Conservation (phyloP, 2,329 filamentous ascomycete species). For the Nemania sp. region DNA sequence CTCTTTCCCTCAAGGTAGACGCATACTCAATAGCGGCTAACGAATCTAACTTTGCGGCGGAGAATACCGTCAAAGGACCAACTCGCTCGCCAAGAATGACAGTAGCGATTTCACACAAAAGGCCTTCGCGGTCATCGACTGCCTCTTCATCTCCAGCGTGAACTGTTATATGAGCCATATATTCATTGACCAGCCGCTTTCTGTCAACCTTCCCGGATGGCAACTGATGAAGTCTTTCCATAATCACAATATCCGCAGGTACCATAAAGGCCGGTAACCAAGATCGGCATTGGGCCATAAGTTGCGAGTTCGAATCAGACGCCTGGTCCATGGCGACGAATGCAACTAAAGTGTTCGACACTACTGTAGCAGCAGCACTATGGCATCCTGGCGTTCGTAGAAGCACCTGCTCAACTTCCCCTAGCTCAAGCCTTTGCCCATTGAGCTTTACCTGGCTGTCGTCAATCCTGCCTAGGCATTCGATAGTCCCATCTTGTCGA, state of each 20-base stretch:
- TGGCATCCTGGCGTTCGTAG: conserved; percentile 72
- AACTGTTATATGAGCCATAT: conserved; percentile 46
- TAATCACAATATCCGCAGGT: conserved; percentile 76
- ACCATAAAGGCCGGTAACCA: conserved; percentile 91
- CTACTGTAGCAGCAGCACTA: conserved; percentile 73
- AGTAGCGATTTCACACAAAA: conserved; percentile 51
- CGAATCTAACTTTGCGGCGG: conserved; percentile 56
- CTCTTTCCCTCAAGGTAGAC: conserved; percentile 69
- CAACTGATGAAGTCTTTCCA: conserved; percentile 76
- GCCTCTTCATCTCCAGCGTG: conserved; percentile 34
- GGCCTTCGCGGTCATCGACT: conserved; percentile 51
- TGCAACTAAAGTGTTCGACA: conserved; percentile 76
- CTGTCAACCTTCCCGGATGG: conserved; percentile 88
- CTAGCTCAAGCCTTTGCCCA: conserved; percentile 84
- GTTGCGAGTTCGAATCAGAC: conserved; percentile 53
- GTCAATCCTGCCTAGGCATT: conserved; percentile 83
- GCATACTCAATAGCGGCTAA: conserved; percentile 64
- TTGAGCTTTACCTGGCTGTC: conserved; percentile 88
- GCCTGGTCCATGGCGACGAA: conserved; percentile 72
- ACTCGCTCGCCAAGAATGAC: conserved; percentile 47
- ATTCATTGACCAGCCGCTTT: conserved; percentile 69
- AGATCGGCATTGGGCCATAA: conserved; percentile 71
- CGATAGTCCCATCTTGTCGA: conserved; percentile 74
- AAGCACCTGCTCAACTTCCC: conserved; percentile 79
- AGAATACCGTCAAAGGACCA: conserved; percentile 48